phyloP scores from a whole-genome alignment of 1,139 yeast species.

The Debaryomycetaceae sp. region DNA sequence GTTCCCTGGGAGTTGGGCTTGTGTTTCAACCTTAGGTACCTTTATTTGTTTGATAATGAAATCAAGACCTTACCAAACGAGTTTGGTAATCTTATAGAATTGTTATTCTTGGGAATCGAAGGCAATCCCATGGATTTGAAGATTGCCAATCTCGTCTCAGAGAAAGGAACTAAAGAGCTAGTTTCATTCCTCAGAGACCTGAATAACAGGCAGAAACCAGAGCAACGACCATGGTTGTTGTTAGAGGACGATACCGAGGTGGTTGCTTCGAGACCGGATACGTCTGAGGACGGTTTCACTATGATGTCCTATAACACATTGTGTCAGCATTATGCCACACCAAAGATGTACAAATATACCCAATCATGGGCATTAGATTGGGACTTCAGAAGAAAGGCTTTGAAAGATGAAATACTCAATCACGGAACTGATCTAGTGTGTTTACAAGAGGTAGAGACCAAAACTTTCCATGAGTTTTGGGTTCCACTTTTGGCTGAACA shows the following conservation, averaged over 20 bases:
- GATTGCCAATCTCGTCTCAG: slow-evolving; percentile 64
- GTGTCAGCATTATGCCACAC: slow-evolving; percentile 94
- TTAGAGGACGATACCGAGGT: slow-evolving; percentile 75
- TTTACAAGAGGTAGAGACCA: slow-evolving; percentile 92
- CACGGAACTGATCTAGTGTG: slow-evolving; percentile 76
- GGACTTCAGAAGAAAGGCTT: slow-evolving; percentile 81
- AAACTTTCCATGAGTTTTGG: slow-evolving; percentile 85
- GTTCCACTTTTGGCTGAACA: slow-evolving; percentile 63
- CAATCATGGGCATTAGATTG: slow-evolving; percentile 97
- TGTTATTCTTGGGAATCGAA: slow-evolving; percentile 86
- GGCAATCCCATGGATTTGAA: slow-evolving; percentile 82
- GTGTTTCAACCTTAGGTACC: slow-evolving; percentile 73
- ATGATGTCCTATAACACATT: slow-evolving; percentile 84
- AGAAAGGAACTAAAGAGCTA: slow-evolving; percentile 82
- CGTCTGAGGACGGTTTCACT: slow-evolving; percentile 53
- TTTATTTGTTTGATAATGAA: slow-evolving; percentile 86
- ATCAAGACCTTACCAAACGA: slow-evolving; percentile 73
- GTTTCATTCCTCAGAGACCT: slow-evolving; percentile 78
- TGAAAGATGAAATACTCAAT: slow-evolving; percentile 67
- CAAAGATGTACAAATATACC: slow-evolving; percentile 87
- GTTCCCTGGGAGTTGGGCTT: slow-evolving; percentile 83
- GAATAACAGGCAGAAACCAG: slow-evolving; percentile 57
- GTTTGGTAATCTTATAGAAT: slow-evolving; percentile 81
- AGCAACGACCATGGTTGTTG: slow-evolving; percentile 78
- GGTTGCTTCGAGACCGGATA: slow-evolving; percentile 28